Percentiles rank a stretch among this genome's conserved stretches.
These are phyloP conservation scores for Calocera cornea DNA, from an alignment of 768 basidiomycete genomes.

Conservation along the genomic window DNA sequence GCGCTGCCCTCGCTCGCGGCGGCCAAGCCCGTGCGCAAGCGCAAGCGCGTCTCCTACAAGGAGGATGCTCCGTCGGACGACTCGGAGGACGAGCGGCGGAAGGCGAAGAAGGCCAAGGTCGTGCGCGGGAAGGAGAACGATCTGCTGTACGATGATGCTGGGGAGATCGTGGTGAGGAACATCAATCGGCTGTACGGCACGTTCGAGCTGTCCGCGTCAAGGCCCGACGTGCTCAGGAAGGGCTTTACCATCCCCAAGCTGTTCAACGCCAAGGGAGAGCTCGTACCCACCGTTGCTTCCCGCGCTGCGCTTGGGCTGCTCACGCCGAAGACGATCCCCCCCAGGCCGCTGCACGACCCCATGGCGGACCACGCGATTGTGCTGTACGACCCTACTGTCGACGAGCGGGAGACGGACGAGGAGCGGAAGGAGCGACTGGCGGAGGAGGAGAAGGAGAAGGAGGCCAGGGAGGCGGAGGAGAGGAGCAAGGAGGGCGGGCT, in stretches of 20 bases:
- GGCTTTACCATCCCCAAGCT: constrained; percentile 78
- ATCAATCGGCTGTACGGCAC: constrained; percentile 56
- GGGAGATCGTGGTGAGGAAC: constrained; percentile 35
- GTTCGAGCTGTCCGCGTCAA: constrained; percentile 60
- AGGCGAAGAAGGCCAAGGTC: constrained; percentile 52
- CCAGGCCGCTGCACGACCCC: constrained; percentile 89
- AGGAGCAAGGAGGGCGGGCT: constrained; percentile 46
- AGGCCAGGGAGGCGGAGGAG: constrained; percentile 48
- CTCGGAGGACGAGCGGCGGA: constrained; percentile 37
- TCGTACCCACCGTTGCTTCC: constrained; percentile 42
- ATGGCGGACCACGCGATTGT: constrained; percentile 98
- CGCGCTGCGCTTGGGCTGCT: constrained; percentile 75
- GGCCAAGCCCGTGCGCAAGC: constrained; percentile 58
- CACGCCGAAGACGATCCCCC: constrained; percentile 63
- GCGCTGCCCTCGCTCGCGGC: constrained; percentile 32
- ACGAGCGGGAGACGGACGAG: constrained; percentile 81
- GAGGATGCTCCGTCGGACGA: constrained; percentile 37
- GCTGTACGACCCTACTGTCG: constrained; percentile 89
- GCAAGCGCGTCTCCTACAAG: constrained; percentile 80
- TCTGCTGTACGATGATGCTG: constrained; percentile 48
- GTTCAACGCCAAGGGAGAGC: constrained; percentile 52
- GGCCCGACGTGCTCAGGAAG: constrained; percentile 39
- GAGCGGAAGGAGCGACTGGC: constrained; percentile 61
- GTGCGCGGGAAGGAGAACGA: constrained; percentile 41
- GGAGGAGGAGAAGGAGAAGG: constrained; percentile 53